Base-by-base conservation (phyloP, 345 rosid genomes). In the Ricinus communis region DNA sequence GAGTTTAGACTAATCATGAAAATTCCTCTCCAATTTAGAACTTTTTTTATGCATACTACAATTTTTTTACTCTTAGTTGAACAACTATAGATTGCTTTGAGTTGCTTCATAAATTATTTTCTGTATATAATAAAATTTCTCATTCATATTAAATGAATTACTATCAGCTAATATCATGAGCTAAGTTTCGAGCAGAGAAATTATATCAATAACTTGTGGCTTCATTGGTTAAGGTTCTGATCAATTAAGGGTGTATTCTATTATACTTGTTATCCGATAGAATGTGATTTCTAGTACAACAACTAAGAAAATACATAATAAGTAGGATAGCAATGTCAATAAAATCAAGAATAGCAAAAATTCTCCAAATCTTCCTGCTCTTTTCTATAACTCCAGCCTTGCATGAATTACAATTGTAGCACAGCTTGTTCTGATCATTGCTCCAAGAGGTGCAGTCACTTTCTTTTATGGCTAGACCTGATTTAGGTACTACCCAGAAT, bases 391-490 rank as follows among this genome's bases (percentile, higher is more conserved):
- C 67, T 14, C 69, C 76, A 19, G 63, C 77, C 67, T 82, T 84
- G 79, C 90, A 86, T 15, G 88, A 69, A 21, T 71, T 54, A 76
- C 90, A 86, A 30, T 79, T 65, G 65, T 66, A 86, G 80, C 90
- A 84, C 5, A 79, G 62, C 28, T 30, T 69, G 21, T 54, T 24
- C 49, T 68, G 78, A 3, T 81, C 25, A 43, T 84, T 84, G 77
- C 71, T 74, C 88, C 88, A 84, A 28, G 33, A 55, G 28, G 13
- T 62, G 72, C 80, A 79, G 62, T 73, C 81, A 16, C 69, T 57
- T 69, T 77, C 76, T 0, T 51, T 63, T 13, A 14, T 1, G 0
- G 38, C 62, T 21, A 5, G 55, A 5, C 54, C 62, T 1, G 49
- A 5, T 43, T 47, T 10, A 0, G 84, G 81, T 5, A 54, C 52